A percentile compares a stretch with the other conserved stretches of the same genome.
Conservation (phyloP, 495 filamentous ascomycete species). For the Penicillium bialowiezense region DNA sequence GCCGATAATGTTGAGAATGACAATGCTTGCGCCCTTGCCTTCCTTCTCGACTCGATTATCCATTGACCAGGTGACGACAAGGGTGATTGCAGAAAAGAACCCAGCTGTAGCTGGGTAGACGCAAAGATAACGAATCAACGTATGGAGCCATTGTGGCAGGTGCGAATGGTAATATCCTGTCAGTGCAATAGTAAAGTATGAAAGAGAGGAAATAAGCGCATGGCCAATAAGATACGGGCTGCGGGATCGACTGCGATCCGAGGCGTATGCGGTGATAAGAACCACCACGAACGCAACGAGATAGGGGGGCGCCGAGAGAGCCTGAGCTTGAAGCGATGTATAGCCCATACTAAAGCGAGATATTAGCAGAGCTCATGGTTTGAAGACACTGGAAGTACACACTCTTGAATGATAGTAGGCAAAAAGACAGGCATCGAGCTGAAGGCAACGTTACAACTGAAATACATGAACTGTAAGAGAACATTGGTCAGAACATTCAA, state of each 20-base stretch:
- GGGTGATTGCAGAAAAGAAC: conserved; percentile 60
- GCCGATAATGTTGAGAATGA: conserved; percentile 57
- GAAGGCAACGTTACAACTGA: conserved; percentile 59
- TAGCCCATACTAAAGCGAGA: conserved; percentile 43
- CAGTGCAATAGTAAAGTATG: conserved; percentile 58
- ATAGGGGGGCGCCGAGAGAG: conserved; percentile 57
- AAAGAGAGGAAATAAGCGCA: conserved; percentile 52
- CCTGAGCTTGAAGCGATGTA: conserved; percentile 46
- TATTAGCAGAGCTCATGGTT: background rate
- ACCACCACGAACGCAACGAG: conserved; percentile 51
- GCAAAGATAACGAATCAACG: conserved; percentile 51
- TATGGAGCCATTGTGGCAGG: conserved; percentile 25
- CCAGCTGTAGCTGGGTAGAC: conserved; percentile 57
- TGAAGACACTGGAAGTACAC: conserved; percentile 11
- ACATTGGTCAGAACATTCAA: background rate
- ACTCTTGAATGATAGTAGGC: conserved; percentile 57
- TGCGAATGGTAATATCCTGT: conserved; percentile 38
- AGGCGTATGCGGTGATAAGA: conserved; percentile 47
- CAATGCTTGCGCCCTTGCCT: conserved; percentile 55
- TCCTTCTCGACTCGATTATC: conserved; percentile 58
- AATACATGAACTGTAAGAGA: conserved; percentile 51
- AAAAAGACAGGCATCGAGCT: conserved; percentile 59
- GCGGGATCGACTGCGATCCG: conserved; percentile 46
- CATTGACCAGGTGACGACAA: conserved; percentile 65
- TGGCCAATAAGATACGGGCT: conserved; percentile 51